A percentile compares a stretch with the other conserved stretches of the same genome.
phyloP scores from a whole-genome alignment of 2,329 filamentous ascomycete species.

The Nothomitra cinnamomea region DNA sequence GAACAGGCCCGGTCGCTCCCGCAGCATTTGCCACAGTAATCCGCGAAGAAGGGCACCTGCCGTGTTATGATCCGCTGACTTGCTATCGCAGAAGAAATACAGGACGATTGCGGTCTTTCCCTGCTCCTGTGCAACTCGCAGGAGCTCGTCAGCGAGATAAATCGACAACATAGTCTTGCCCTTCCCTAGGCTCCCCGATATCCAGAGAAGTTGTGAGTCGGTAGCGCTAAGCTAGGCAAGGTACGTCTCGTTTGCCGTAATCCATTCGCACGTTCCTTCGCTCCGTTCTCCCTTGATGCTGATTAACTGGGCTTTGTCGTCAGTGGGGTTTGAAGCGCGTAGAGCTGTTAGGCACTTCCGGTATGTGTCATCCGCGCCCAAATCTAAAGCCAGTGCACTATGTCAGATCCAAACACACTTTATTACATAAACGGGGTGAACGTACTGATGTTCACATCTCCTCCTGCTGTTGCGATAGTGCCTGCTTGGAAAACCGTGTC shows the following conservation, averaged over 20 bases:
- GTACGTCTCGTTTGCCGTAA: conserved; percentile 10
- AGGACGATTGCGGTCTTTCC: conserved; percentile 10
- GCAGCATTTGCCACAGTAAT: neutral
- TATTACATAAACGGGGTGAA: too few relatives aligned
- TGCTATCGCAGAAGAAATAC: conserved; percentile 16
- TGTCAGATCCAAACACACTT: too few relatives aligned
- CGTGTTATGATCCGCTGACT: conserved; percentile 13
- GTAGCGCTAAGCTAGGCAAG: conserved; percentile 10
- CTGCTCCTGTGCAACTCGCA: too few relatives aligned
- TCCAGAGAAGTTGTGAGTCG: conserved; percentile 13
- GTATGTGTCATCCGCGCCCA: too few relatives aligned
- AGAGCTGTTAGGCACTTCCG: too few relatives aligned
- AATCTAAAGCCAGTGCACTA: too few relatives aligned
- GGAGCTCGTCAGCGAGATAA: conserved; percentile 13
- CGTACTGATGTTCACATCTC: too few relatives aligned
- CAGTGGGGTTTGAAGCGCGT: neutral
- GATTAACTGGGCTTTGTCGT: conserved; percentile 9
- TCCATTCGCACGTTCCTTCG: conserved; percentile 15
- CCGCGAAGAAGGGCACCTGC: conserved; percentile 13
- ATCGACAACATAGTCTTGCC: conserved; percentile 17
- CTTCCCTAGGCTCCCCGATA: conserved; percentile 15
- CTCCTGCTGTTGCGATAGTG: too few relatives aligned
- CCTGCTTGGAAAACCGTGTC: too few relatives aligned
- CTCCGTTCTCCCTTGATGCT: conserved; percentile 13
- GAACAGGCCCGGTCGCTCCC: neutral